Conservation (phyloP, 1,284 basidiomycete genomes). For the Heterobasidion occidentale region DNA sequence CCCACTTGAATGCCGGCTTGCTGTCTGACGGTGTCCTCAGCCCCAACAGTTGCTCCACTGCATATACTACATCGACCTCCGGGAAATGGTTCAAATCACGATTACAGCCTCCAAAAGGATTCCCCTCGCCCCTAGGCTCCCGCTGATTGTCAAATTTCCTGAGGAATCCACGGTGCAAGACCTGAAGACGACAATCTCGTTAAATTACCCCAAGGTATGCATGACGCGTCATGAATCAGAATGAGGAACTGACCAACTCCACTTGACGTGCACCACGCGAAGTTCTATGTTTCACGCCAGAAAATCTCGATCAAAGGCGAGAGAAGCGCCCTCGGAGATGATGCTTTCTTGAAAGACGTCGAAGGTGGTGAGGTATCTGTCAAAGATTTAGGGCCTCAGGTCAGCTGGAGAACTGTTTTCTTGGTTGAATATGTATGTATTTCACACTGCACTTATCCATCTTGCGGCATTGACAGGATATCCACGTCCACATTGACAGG, state of each 20-base stretch:
- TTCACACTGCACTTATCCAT: background rate
- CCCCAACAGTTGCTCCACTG: background rate
- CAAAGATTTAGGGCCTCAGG: slow-evolving; percentile 86
- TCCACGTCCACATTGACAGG: slow-evolving; percentile 31
- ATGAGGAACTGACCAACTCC: background rate
- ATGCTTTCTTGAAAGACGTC: slow-evolving; percentile 44
- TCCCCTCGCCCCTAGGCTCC: slow-evolving; percentile 43
- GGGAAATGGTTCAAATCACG: slow-evolving; percentile 52
- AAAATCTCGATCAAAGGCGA: slow-evolving; percentile 60
- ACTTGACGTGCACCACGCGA: background rate
- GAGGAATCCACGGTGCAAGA: slow-evolving; percentile 47
- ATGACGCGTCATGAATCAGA: background rate
- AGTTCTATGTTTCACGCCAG: slow-evolving; percentile 72
- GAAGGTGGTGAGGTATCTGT: slow-evolving; percentile 59
- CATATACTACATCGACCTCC: background rate
- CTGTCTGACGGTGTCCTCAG: background rate
- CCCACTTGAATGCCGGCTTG: background rate
- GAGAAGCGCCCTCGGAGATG: slow-evolving; percentile 55
- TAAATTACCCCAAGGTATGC: slow-evolving; percentile 54
- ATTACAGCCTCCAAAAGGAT: slow-evolving; percentile 41
- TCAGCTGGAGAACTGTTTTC: slow-evolving; percentile 83
- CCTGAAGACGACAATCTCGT: slow-evolving; percentile 50
- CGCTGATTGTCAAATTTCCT: slow-evolving; percentile 46
- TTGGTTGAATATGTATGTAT: slow-evolving; percentile 83
- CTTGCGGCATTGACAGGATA: too few species aligned